A percentile compares a stretch with the other conserved stretches of the same genome.
These are phyloP conservation scores for Pezicula neosporulosa DNA, from an alignment of 2,329 filamentous ascomycete species.

Conservation along the genomic window DNA sequence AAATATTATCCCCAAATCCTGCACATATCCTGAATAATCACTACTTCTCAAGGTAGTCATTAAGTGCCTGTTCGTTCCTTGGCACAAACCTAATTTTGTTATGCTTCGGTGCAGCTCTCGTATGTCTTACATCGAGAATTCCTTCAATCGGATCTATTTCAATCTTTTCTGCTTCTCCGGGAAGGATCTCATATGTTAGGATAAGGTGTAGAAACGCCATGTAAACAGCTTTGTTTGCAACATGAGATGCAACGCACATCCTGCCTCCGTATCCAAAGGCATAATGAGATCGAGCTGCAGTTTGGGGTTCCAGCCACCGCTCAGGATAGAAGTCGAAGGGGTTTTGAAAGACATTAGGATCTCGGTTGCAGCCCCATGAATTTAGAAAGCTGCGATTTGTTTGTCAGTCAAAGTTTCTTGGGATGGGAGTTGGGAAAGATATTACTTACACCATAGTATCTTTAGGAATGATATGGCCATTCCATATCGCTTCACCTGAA, in stretches of 20 bases:
- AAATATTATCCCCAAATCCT: too few relatives aligned
- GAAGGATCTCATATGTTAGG: too few relatives aligned
- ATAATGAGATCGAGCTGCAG: slow-evolving; percentile 41
- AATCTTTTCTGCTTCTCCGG: too few relatives aligned
- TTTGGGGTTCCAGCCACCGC: slow-evolving; percentile 33
- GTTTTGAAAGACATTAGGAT: slow-evolving; percentile 59
- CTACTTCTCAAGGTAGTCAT: too few relatives aligned
- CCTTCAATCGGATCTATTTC: too few relatives aligned
- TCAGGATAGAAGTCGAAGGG: slow-evolving; percentile 56
- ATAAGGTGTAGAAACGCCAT: too few relatives aligned
- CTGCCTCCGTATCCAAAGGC: slow-evolving; percentile 50
- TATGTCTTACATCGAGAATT: too few relatives aligned
- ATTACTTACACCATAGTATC: slow-evolving; percentile 26
- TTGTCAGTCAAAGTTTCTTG: background rate
- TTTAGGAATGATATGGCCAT: slow-evolving; percentile 51
- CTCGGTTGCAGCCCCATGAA: slow-evolving; percentile 31
- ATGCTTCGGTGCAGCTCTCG: too few relatives aligned
- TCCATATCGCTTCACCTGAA: slow-evolving; percentile 55
- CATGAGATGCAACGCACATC: slow-evolving; percentile 51
- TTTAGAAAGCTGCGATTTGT: slow-evolving; percentile 20
- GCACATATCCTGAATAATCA: too few relatives aligned
- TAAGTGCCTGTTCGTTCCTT: too few relatives aligned
- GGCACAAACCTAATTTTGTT: too few relatives aligned
- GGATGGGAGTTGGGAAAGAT: too few relatives aligned
- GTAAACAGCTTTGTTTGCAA: slow-evolving; percentile 39